Conservation (phyloP, 495 filamentous ascomycete genomes). For the Aspergillus indologenus region DNA sequence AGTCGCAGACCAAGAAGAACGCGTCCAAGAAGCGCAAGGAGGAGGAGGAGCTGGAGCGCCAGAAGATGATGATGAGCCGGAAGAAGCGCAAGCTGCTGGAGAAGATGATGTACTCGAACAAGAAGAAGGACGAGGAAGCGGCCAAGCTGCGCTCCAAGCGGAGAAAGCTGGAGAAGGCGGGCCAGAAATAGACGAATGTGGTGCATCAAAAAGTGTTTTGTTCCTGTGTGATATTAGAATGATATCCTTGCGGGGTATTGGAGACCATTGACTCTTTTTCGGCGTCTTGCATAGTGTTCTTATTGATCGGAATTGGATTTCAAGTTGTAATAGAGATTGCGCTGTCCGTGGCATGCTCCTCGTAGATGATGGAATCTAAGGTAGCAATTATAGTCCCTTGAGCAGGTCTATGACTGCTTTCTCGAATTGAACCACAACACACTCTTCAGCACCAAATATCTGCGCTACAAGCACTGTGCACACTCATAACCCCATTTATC, state of each 20-base stretch:
- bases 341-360: too few relatives aligned
- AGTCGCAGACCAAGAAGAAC: constrained; percentile 62
- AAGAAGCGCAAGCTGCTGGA: constrained; percentile 87
- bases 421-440: too few relatives aligned
- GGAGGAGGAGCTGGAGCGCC: constrained; percentile 78
- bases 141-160: constrained; percentile 75
- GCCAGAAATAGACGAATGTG: constrained; percentile 26
- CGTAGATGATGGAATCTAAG: too few relatives aligned
- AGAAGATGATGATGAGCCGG: constrained; percentile 90
- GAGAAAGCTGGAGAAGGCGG: constrained; percentile 77
- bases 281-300: constrained; percentile 18
- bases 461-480: too few relatives aligned
- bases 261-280: constrained; percentile 12
- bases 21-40: constrained; percentile 67
- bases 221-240: constrained; percentile 20
- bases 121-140: constrained; percentile 76
- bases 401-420: too few relatives aligned
- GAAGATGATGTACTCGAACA: constrained; percentile 89
- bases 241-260: constrained; percentile 27
- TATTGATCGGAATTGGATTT: constrained; percentile 1
- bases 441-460: too few relatives aligned
- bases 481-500: too few relatives aligned
- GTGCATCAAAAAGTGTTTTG: constrained; percentile 19
- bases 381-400: too few relatives aligned
- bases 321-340: too few relatives aligned